These are phyloP conservation scores for Spergularia azorica DNA, from an alignment of 179 eudicot genomes.

Conservation along the genomic window DNA sequence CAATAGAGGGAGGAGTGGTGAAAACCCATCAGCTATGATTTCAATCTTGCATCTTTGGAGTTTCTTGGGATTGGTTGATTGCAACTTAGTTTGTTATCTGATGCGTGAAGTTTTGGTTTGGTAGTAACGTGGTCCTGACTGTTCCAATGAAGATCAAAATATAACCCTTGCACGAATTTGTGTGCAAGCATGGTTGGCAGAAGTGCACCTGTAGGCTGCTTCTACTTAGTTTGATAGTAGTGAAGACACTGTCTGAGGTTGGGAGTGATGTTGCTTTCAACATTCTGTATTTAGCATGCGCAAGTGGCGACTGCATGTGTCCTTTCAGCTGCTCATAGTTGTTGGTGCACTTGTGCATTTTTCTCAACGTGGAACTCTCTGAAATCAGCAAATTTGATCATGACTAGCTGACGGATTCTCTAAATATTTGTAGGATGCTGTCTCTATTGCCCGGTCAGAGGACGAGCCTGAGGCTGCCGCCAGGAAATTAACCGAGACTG, in stretches of 20 bases:
- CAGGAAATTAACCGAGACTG: constrained; percentile 79
- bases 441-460: constrained; percentile 72
- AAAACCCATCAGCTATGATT: background rate
- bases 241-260: too few species aligned
- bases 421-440: constrained; percentile 67
- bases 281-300: too few species aligned
- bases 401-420: constrained; percentile 13
- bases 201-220: too few species aligned
- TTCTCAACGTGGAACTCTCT: background rate
- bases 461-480: constrained; percentile 92
- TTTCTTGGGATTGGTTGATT: background rate
- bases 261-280: too few species aligned
- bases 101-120: background rate
- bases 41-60: background rate
- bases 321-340: too few species aligned
- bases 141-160: background rate
- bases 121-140: background rate
- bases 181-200: too few species aligned
- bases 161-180: background rate
- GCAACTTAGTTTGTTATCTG: background rate
- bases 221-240: too few species aligned
- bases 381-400: background rate
- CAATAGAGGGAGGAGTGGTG: too few species aligned
- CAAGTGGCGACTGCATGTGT: too few species aligned
- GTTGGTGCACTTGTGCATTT: too few species aligned